These are phyloP conservation scores for Tagetes patula DNA, from an alignment of 129 eudicot species.

Conservation along the genomic window DNA sequence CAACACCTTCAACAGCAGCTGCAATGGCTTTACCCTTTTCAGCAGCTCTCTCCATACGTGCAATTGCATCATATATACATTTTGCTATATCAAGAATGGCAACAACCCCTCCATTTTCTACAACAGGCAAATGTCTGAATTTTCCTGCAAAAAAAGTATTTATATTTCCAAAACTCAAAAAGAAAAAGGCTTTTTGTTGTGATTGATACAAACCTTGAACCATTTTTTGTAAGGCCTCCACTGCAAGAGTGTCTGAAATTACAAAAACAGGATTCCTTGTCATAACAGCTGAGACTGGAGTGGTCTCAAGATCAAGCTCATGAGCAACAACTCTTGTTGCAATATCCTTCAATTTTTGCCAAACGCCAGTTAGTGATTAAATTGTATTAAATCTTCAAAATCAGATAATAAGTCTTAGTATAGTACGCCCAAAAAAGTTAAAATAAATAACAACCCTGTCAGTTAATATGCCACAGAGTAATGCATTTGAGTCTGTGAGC, in stretches of 20 bases:
- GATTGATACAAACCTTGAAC: conserved; percentile 66
- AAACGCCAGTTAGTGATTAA: neutral
- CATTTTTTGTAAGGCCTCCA: conserved; percentile 97
- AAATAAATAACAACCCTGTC: conserved; percentile 57
- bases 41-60: conserved; percentile 97
- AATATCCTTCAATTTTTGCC: conserved; percentile 62
- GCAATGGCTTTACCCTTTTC: conserved; percentile 99
- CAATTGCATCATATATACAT: conserved; percentile 94
- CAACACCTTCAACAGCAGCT: conserved; percentile 99
- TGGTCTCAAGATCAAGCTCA: conserved; percentile 77
- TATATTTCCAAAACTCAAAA: neutral
- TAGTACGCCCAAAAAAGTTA: neutral
- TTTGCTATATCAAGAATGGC: conserved; percentile 95
- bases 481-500: conserved; percentile 92
- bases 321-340: conserved; percentile 86
- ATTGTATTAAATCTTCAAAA: neutral
- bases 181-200: neutral
- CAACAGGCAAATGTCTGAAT: conserved; percentile 95
- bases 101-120: conserved; percentile 92
- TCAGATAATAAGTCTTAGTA: neutral
- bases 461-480: conserved; percentile 91
- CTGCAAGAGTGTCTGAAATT: conserved; percentile 92
- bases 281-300: conserved; percentile 94
- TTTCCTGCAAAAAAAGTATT: conserved; percentile 56
- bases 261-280: conserved; percentile 91